Percentiles rank a stretch among this genome's conserved stretches.
Conservation (phyloP, 345 rosid species). For the Angophora floribunda region DNA sequence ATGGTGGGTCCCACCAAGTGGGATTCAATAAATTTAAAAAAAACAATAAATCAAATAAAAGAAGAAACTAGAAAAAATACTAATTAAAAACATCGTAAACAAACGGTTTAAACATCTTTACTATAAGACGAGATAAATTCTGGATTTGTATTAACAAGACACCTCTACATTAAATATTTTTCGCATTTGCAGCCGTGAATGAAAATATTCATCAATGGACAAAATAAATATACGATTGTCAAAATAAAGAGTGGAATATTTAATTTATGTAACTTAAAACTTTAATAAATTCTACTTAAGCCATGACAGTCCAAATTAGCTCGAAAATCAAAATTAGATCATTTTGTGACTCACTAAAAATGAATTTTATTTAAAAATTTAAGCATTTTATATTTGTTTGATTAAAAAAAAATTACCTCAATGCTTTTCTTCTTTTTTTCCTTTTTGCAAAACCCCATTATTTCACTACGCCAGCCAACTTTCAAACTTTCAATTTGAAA, state of each 20-base stretch:
- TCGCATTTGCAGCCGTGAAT: accelerated
- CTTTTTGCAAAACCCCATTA: not conserved
- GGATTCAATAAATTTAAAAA: not conserved
- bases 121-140: too few relatives aligned
- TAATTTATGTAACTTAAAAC: too few relatives aligned
- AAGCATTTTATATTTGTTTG: not conserved
- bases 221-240: too few relatives aligned
- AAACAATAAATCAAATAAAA: too few relatives aligned
- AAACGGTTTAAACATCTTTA: too few relatives aligned
- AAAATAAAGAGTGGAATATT: not conserved
- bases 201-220: too few relatives aligned
- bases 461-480: not conserved
- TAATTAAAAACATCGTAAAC: too few relatives aligned
- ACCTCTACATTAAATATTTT: too few relatives aligned
- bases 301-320: not conserved
- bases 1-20: not conserved
- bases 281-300: not conserved
- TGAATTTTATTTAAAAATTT: too few relatives aligned
- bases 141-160: not conserved
- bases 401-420: not conserved
- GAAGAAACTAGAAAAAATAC: not conserved
- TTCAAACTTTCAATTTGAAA: not conserved
- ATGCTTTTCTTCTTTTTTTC: not conserved
- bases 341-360: not conserved
- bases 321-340: too few relatives aligned